Percentiles rank a stretch among this genome's conserved stretches.
Evolutionary conservation across 2,329 filamentous ascomycete genomes (phyloP).

Genomic region (Alternaria consortialis): DNA sequence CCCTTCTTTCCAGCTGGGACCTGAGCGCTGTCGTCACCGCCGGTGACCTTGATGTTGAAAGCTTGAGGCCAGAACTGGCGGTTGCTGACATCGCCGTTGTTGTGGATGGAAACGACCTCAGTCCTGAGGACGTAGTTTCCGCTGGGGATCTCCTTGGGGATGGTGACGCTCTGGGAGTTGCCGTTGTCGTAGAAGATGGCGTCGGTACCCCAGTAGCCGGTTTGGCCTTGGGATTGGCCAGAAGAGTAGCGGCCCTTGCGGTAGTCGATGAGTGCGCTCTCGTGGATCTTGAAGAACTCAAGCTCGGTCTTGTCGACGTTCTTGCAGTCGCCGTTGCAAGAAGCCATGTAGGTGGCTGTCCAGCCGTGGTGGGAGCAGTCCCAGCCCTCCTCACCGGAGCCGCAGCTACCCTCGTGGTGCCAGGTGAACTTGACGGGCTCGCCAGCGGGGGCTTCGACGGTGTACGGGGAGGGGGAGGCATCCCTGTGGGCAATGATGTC

Average conservation of each 20-base stretch:
- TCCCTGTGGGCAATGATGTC: constrained; percentile 47
- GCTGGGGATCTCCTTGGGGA: constrained; percentile 43
- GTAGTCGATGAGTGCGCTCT: constrained; percentile 40
- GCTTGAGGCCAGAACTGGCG: constrained; percentile 50
- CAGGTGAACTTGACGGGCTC: constrained; percentile 44
- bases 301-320: constrained; percentile 42
- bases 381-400: constrained; percentile 40
- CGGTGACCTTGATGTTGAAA: constrained; percentile 47
- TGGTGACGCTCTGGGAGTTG: constrained; percentile 44
- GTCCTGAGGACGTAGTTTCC: constrained; percentile 50
- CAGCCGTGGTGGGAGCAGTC: constrained; percentile 47
- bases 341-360: constrained; percentile 44
- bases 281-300: constrained; percentile 48
- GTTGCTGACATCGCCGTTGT: constrained; percentile 42
- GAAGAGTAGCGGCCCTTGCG: constrained; percentile 37
- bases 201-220: constrained; percentile 46
- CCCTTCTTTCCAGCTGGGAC: constrained; percentile 42
- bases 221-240: constrained; percentile 30
- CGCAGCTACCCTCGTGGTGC: constrained; percentile 41
- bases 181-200: constrained; percentile 47
- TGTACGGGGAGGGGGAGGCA: constrained; percentile 42
- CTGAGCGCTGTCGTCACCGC: constrained; percentile 35
- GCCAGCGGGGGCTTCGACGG: constrained; percentile 39
- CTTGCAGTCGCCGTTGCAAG: constrained; percentile 47
- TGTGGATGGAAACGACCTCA: constrained; percentile 48